These are phyloP conservation scores for Metschnikowia bowlesiae DNA, from an alignment of 805 yeast species.

Conservation along the genomic window DNA sequence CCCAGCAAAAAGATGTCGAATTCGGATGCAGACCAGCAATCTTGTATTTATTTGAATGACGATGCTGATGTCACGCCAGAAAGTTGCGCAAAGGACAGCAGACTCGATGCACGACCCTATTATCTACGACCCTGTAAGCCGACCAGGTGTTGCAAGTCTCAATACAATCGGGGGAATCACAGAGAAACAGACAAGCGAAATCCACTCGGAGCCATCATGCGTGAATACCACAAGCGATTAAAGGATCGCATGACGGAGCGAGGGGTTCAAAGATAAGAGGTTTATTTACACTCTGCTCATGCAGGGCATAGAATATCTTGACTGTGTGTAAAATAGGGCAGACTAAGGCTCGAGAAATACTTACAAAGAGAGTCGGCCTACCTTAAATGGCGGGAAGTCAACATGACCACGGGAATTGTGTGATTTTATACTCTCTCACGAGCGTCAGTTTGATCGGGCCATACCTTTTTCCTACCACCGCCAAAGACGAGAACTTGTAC, in stretches of 20 bases:
- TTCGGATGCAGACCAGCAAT: slow-evolving; percentile 67
- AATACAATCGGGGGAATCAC: slow-evolving; percentile 70
- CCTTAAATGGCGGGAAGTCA: too few relatives aligned
- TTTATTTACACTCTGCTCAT: slow-evolving; percentile 48
- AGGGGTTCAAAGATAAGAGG: slow-evolving; percentile 58
- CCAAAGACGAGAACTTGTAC: too few relatives aligned
- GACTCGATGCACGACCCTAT: slow-evolving; percentile 72
- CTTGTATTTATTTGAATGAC: slow-evolving; percentile 72
- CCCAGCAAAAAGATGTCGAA: slow-evolving; percentile 92
- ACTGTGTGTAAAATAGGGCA: slow-evolving; percentile 54
- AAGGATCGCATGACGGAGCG: slow-evolving; percentile 70
- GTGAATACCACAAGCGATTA: slow-evolving; percentile 59
- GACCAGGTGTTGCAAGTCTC: slow-evolving; percentile 89
- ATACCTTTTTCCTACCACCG: too few relatives aligned
- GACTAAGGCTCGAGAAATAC: slow-evolving; percentile 52
- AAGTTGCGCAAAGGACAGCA: slow-evolving; percentile 76
- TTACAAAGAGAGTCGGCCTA: too few relatives aligned
- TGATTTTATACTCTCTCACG: too few relatives aligned
- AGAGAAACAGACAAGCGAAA: slow-evolving; percentile 40
- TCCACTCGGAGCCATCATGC: slow-evolving; percentile 42
- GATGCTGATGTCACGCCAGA: slow-evolving; percentile 45
- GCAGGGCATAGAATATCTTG: slow-evolving; percentile 50
- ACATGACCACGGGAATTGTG: too few relatives aligned
- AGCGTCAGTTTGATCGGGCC: too few relatives aligned
- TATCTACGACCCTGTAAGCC: slow-evolving; percentile 57